A percentile compares a stretch with the other conserved stretches of the same genome.
phyloP scores from a whole-genome alignment of 495 filamentous ascomycete genomes.

The Opeltia flavorubescens region DNA sequence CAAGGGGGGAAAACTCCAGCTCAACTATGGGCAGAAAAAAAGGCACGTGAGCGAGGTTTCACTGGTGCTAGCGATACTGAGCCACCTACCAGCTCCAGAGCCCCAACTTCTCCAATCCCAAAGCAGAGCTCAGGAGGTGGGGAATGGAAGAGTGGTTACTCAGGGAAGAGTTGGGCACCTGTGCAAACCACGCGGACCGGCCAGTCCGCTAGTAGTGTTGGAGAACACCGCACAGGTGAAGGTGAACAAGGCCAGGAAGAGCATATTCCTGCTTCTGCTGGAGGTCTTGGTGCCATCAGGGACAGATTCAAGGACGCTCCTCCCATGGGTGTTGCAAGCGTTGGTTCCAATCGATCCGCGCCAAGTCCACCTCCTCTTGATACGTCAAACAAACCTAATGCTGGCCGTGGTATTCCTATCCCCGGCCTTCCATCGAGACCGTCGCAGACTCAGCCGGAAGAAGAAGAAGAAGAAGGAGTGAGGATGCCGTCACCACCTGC shows the following conservation, averaged over 20 bases:
- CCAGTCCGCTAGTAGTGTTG: slow-evolving; percentile 43
- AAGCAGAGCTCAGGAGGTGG: slow-evolving; percentile 54
- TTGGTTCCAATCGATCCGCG: slow-evolving; percentile 30
- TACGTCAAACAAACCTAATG: slow-evolving; percentile 44
- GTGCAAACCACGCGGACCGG: slow-evolving; percentile 60
- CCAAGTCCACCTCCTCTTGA: slow-evolving; percentile 50
- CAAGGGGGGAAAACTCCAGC: slow-evolving; percentile 92
- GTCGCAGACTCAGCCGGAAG: slow-evolving; percentile 30
- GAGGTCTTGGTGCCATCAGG: slow-evolving; percentile 53
- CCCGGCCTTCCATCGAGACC: slow-evolving; percentile 56
- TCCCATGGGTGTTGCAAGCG: slow-evolving; percentile 46
- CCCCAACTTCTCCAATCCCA: slow-evolving; percentile 36
- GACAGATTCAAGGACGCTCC: slow-evolving; percentile 62
- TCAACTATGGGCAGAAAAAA: slow-evolving; percentile 94
- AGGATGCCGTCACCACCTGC: slow-evolving; percentile 42
- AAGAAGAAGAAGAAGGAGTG: slow-evolving; percentile 36
- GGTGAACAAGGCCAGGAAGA: slow-evolving; percentile 32
- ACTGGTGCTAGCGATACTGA: slow-evolving; percentile 27
- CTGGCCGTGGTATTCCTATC: slow-evolving; percentile 46
- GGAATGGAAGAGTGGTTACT: slow-evolving; percentile 82
- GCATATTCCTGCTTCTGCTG: slow-evolving; percentile 35
- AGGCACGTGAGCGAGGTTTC: slow-evolving; percentile 59
- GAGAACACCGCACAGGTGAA: slow-evolving; percentile 44
- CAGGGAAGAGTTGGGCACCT: slow-evolving; percentile 75
- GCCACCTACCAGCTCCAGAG: slow-evolving; percentile 19